Base-by-base conservation (phyloP, 257 asterid species). In the Plectranthus barbatus region DNA sequence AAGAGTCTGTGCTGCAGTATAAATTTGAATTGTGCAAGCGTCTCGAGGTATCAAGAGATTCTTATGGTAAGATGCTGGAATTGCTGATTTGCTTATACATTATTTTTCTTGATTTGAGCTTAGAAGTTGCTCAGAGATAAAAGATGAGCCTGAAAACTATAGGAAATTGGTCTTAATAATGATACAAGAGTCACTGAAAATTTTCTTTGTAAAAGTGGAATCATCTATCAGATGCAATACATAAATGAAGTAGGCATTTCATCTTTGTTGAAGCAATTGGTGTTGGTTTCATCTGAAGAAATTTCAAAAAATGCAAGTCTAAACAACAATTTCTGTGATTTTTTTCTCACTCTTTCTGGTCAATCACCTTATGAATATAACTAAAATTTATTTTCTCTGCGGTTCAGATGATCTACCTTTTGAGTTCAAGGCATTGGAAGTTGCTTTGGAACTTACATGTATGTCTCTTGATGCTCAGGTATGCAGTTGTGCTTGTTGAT, bases 391-490 rank as follows among this genome's bases (percentile, higher is more conserved):
- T n/a, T n/a, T n/a, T n/a, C n/a, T 71, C 18, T 72, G 75, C 81
- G 79, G 45, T 85, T 73, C 83, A 93, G 99, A 93, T 72, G 86
- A 88, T 76, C 83, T 93, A 44, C 99, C 99, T 70, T 93, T 93
- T 42, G 99, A 93, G 80, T 90, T 93, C 80, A 83, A 80, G 71
- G 97, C 99, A 9, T 80, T 93, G 84, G 99, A 93, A 84, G 87
- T 93, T 68, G 97, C 96, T 70, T 74, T 93, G 83, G 99, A 93
- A 72, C 80, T 87, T 62, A 85, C 96, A 33, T 90, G 97, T 76
- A 81, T 73, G 75, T 90, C 99, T 62, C 96, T 90, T 36, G 99
- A 93, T 77, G 68, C 90, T 67, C 95, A 93, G 96, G 99, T 93
- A 75, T 72, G 81, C 54, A 48, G 64, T 46, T 71, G 44, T 58